Base-by-base conservation (phyloP, 164 flowering plant genomes). In the Kalanchoe fedtschenkoi region DNA sequence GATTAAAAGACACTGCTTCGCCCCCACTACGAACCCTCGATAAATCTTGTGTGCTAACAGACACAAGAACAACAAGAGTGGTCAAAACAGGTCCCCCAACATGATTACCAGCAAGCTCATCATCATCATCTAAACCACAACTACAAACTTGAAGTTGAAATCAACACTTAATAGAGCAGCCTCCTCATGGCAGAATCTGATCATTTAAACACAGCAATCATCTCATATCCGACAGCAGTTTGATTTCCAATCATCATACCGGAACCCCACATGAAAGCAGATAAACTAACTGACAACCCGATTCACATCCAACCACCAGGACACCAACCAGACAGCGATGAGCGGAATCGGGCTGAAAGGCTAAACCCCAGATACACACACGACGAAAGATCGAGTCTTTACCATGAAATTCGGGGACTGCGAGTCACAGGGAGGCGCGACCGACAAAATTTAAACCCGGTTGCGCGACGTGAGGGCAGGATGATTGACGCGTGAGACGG, bases 401-500 rank as follows among this genome's bases (percentile, higher is more conserved):
- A 51, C 56, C 56, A 51, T 51, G 17, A 51, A 51, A 51, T 19
- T 7, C 28, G 8, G 44, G 1, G 19, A 43, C 51, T 43, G n/a
- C n/a, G n/a, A n/a, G n/a, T n/a, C n/a, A 21, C 11, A 30, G 0
- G 32, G 1, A 51, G 4, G 1, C 56, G 16, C n/a, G 16, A 26
- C 32, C 56, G 28, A 47, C 56, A 17, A 51, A 24, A 43, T 21
- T n/a, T n/a, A 43, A 43, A n/a, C 6, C 21, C 51, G 5, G 22
- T 43, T 43, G 51, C n/a, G 56, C 56, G 56, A 26, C 56, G 56
- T 51, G 55, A 47, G 55, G 55, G 55, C 55, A 47, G n/a, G 19
- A 42, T 6, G n/a, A 42, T 42, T 1, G 21, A 42, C 47, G 21
- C 22, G 47, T 42, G 22, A n/a, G 51, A 44, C 51, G 26, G 21